These are phyloP conservation scores for Aspergillus hortae DNA, from an alignment of 2,329 filamentous ascomycete genomes.

Conservation along the genomic window DNA sequence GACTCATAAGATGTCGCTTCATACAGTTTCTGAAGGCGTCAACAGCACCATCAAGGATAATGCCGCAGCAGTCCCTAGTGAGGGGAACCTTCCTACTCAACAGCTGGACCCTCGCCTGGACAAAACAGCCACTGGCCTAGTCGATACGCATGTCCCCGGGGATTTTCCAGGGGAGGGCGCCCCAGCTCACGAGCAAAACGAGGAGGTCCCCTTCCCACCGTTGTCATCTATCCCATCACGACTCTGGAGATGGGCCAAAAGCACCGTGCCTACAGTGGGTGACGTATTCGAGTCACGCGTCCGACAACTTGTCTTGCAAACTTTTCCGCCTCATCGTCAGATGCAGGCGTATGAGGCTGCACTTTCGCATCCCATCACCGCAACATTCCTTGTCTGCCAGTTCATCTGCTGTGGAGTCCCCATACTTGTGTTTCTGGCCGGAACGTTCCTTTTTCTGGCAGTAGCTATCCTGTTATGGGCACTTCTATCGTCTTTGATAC, in stretches of 20 bases:
- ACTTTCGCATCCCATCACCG: slow-evolving; percentile 27
- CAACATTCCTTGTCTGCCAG: slow-evolving; percentile 32
- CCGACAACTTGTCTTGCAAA: not conserved
- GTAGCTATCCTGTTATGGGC: slow-evolving; percentile 30
- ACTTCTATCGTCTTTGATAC: slow-evolving; percentile 27
- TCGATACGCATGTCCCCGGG: too few species aligned
- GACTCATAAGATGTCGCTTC: too few species aligned
- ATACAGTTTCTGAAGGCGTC: too few species aligned
- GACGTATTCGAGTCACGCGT: not conserved
- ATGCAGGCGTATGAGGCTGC: slow-evolving; percentile 23
- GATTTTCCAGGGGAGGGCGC: too few species aligned
- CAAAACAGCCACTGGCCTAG: too few species aligned
- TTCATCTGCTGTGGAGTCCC: slow-evolving; percentile 33
- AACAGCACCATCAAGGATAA: too few species aligned
- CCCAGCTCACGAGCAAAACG: not conserved
- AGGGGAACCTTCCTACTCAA: too few species aligned
- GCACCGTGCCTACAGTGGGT: not conserved
- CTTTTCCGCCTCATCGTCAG: not conserved
- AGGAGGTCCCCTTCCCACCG: not conserved
- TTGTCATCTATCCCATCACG: not conserved
- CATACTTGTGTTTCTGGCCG: slow-evolving; percentile 30
- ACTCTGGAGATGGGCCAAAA: not conserved
- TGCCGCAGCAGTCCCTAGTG: too few species aligned
- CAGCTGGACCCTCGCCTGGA: too few species aligned
- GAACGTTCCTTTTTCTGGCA: slow-evolving; percentile 30